A percentile compares a stretch with the other conserved stretches of the same genome.
phyloP scores from a whole-genome alignment of 176 grass and related monocot genomes.

The Cenchrus americanus region DNA sequence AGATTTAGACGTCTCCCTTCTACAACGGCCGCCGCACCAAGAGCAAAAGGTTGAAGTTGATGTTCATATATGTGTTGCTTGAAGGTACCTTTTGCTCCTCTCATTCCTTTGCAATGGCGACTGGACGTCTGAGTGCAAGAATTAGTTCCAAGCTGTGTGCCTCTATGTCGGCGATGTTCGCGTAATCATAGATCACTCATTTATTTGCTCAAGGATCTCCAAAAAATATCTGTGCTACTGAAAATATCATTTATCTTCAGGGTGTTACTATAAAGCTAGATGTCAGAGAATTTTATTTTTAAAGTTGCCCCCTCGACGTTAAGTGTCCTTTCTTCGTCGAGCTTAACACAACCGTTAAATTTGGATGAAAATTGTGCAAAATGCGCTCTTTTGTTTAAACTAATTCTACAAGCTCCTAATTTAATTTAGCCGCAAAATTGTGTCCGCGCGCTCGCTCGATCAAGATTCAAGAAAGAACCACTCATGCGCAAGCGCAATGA shows the following conservation, averaged over 20 bases:
- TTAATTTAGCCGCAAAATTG: no score
- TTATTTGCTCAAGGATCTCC: background rate
- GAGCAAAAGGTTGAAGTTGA: background rate
- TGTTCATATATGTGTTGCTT: background rate
- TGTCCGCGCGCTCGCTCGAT: no score
- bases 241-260: background rate
- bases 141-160: background rate
- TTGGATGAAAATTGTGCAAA: background rate
- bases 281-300: background rate
- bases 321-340: no score
- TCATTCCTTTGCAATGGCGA: constrained; percentile 9
- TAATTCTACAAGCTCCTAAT: background rate
- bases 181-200: background rate
- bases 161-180: background rate
- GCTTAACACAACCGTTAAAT: background rate
- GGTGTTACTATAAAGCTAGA: background rate
- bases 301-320: no score
- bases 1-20: background rate
- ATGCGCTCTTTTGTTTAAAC: background rate
- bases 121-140: background rate
- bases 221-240: background rate
- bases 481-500: no score
- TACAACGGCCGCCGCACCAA: background rate
- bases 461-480: no score
- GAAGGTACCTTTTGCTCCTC: background rate